Evolutionary conservation across 768 basidiomycete genomes (phyloP).

Genomic region (Amanita phalloides): DNA sequence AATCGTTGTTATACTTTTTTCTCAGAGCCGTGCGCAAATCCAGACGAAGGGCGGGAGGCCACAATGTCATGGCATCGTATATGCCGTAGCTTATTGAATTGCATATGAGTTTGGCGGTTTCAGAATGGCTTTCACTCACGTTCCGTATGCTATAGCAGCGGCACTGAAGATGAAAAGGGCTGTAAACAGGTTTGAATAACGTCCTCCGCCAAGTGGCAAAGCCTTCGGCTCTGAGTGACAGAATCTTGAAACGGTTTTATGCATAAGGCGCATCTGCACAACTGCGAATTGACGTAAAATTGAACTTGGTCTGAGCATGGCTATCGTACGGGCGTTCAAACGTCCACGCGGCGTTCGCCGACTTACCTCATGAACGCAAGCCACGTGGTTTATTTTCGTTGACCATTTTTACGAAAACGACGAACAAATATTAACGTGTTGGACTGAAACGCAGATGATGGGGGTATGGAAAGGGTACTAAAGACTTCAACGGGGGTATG

Average conservation of each 20-base stretch:
- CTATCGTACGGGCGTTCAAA: background rate
- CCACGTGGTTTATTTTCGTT: background rate
- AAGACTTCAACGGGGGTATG: no score
- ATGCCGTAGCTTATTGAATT: slow-evolving; percentile 36
- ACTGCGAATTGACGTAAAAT: background rate
- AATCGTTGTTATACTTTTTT: slow-evolving; percentile 49
- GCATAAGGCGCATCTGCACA: background rate
- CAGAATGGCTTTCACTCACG: slow-evolving; percentile 15
- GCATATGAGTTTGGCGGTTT: slow-evolving; percentile 7
- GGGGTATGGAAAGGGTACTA: no score
- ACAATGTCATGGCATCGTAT: slow-evolving; percentile 47
- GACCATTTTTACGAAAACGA: no score
- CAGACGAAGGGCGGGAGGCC: slow-evolving; percentile 52
- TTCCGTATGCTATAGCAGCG: slow-evolving; percentile 21
- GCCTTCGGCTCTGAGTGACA: background rate
- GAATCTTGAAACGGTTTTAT: background rate
- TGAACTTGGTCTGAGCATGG: background rate
- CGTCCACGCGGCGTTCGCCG: no score
- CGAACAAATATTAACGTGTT: no score
- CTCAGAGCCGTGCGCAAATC: slow-evolving; percentile 59
- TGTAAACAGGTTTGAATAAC: slow-evolving; percentile 15
- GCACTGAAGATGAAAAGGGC: slow-evolving; percentile 20
- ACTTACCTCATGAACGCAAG: background rate
- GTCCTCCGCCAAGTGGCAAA: background rate
- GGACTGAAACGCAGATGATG: no score